These are phyloP conservation scores for Lentinula aciculospora DNA, from an alignment of 768 basidiomycete species.

Conservation along the genomic window DNA sequence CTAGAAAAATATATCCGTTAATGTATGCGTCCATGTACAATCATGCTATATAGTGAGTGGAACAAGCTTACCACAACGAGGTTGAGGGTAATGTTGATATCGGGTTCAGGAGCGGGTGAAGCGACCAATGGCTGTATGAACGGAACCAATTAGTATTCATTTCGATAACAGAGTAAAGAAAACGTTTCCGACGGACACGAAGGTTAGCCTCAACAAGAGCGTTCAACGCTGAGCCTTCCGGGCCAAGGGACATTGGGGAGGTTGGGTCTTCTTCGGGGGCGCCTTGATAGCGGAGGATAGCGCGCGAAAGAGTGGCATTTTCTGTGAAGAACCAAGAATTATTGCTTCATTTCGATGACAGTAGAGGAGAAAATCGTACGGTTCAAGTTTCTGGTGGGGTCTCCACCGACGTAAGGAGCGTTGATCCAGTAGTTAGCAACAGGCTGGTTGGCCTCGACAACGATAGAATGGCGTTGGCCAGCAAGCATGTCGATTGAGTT, in stretches of 20 bases:
- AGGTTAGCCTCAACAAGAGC: constrained; percentile 8
- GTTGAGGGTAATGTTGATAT: constrained; percentile 19
- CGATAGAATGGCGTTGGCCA: constrained; percentile 16
- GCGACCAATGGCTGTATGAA: constrained; percentile 11
- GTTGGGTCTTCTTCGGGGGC: constrained; percentile 28
- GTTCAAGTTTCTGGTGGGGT: constrained; percentile 23
- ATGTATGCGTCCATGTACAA: background rate
- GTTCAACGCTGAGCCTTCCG: background rate
- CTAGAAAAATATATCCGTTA: background rate
- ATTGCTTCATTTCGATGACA: background rate
- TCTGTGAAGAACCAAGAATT: constrained; percentile 9
- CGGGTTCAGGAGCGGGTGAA: constrained; percentile 14
- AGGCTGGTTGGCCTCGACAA: constrained; percentile 33
- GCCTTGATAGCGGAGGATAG: constrained; percentile 33
- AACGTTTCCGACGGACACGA: constrained; percentile 8
- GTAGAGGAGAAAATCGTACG: constrained; percentile 16
- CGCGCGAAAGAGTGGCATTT: constrained; percentile 23
- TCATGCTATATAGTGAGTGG: background rate
- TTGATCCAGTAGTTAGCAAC: constrained; percentile 45
- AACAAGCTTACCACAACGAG: constrained; percentile 16
- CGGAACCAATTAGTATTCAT: too few relatives aligned
- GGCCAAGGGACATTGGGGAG: constrained; percentile 20
- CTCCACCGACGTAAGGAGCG: constrained; percentile 26
- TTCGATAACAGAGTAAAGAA: background rate
- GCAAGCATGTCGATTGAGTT: constrained; percentile 2